These are phyloP conservation scores for Physaria fendleri DNA, from an alignment of 345 rosid genomes.

Conservation along the genomic window DNA sequence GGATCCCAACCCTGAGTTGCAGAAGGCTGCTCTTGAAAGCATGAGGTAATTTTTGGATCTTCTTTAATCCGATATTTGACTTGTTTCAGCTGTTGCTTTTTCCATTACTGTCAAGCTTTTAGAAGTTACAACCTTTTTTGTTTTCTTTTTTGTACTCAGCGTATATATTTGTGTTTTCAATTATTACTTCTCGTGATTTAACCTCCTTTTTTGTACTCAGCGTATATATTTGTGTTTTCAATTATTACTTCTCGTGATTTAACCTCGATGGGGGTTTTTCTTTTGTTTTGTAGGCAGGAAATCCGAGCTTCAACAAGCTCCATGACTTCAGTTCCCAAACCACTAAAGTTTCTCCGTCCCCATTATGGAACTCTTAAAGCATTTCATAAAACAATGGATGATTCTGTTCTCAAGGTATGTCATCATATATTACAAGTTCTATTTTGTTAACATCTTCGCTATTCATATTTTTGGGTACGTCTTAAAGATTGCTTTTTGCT, in stretches of 20 bases:
- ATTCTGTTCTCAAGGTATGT: constrained; percentile 67
- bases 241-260: no score
- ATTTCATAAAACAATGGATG: constrained; percentile 56
- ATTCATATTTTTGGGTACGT: no score
- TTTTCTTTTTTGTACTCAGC: no score
- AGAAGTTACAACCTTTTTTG: no score
- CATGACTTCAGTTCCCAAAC: constrained; percentile 98
- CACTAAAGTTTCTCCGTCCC: constrained; percentile 92
- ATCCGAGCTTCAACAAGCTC: constrained; percentile 90
- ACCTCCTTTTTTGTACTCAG: no score
- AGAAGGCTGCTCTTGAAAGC: constrained; percentile 88
- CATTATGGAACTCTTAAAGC: constrained; percentile 86
- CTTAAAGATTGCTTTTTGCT: constrained; percentile 2
- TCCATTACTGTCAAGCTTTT: no score
- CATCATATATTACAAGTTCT: no score
- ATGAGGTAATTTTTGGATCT: constrained; percentile 57
- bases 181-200: no score
- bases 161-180: no score
- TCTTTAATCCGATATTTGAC: background rate
- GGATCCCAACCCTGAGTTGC: constrained; percentile 79
- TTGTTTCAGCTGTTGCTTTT: no score
- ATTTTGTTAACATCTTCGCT: background rate
- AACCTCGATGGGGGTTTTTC: background rate
- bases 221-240: no score
- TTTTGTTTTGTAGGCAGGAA: constrained; percentile 56